Conservation (phyloP, 495 filamentous ascomycete genomes). For the Neurospora cerealis region DNA sequence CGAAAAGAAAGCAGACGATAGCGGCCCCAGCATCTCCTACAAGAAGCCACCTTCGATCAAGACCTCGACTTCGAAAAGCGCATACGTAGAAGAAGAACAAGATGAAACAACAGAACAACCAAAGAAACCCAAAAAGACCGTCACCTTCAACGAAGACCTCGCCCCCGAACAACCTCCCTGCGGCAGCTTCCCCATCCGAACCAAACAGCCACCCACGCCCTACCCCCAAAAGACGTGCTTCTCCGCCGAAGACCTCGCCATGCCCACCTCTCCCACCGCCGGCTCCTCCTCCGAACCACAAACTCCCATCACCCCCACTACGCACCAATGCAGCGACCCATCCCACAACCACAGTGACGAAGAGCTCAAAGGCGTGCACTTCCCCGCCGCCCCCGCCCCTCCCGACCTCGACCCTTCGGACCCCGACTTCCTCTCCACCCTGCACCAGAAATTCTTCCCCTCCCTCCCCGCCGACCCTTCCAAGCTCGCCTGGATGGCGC, state of each 20-base stretch:
- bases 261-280: conserved; percentile 2
- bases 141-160: conserved; percentile 19
- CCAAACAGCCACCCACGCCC: conserved; percentile 12
- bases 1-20: not conserved
- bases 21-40: not conserved
- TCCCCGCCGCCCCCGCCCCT: conserved; percentile 25
- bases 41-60: not conserved
- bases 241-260: conserved; percentile 19
- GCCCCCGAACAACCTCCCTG: conserved; percentile 8
- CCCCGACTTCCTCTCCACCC: conserved; percentile 67
- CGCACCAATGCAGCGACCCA: conserved; percentile 23
- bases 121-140: conserved; percentile 17
- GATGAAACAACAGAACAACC: not conserved
- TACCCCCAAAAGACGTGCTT: conserved; percentile 10
- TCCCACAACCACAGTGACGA: conserved; percentile 18
- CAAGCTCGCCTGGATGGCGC: conserved; percentile 81
- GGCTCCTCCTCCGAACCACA: conserved; percentile 40
- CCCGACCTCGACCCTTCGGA: conserved; percentile 75
- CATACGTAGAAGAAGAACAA: not conserved
- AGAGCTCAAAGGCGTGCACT: conserved; percentile 23
- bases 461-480: conserved; percentile 72
- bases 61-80: not conserved
- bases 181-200: conserved; percentile 17
- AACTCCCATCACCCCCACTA: conserved; percentile 34
- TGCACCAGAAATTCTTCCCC: conserved; percentile 91